Evolutionary conservation across 2,329 filamentous ascomycete species (phyloP).

Genomic region (Microdochium nivale): DNA sequence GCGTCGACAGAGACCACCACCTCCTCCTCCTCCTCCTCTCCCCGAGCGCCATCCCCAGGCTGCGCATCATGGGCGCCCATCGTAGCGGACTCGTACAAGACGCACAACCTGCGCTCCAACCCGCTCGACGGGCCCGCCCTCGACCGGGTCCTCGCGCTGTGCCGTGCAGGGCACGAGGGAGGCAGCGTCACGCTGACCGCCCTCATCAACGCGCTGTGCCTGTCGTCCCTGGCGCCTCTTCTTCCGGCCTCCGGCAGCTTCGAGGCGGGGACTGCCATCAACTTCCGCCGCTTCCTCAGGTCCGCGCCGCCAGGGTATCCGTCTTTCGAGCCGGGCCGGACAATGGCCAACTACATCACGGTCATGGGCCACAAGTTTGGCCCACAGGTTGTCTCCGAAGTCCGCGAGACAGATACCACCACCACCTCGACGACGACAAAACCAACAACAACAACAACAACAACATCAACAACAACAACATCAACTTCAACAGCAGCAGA

Average conservation of each 20-base stretch:
- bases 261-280: conserved; percentile 5
- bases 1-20: neutral
- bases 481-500: too few species aligned
- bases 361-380: conserved; percentile 9
- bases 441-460: too few species aligned
- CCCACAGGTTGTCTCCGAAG: conserved; percentile 5
- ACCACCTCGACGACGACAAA: too few species aligned
- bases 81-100: conserved; percentile 1
- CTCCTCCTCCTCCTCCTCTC: neutral
- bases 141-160: conserved; percentile 6
- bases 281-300: conserved; percentile 10
- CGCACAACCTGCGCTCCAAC: conserved; percentile 5
- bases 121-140: conserved; percentile 2
- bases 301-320: conserved; percentile 1
- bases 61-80: conserved; percentile 7
- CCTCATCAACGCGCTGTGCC: conserved; percentile 7
- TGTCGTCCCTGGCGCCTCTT: conserved; percentile 5
- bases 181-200: conserved; percentile 11
- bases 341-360: conserved; percentile 13
- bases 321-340: conserved; percentile 4
- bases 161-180: conserved; percentile 5
- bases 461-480: too few species aligned
- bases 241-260: too few species aligned
- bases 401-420: conserved; percentile 3
- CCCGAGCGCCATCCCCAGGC: neutral